Conservation (phyloP, 2,329 filamentous ascomycete species). For the Aspergillus tamarii region DNA sequence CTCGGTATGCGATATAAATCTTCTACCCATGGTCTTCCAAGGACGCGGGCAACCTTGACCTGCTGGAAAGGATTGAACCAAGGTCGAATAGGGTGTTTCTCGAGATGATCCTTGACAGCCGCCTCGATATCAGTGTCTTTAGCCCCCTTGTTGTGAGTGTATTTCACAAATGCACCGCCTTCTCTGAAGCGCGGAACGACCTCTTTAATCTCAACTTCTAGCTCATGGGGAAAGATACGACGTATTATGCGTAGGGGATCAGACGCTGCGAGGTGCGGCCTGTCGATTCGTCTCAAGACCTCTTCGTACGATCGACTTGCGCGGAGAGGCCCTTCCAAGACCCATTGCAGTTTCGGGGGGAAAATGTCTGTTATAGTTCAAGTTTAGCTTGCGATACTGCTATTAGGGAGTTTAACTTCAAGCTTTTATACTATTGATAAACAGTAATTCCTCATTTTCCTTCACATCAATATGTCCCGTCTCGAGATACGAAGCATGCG, state of each 20-base stretch:
- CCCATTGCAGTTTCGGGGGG: constrained; percentile 72
- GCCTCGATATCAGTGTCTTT: constrained; percentile 61
- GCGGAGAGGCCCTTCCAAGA: constrained; percentile 57
- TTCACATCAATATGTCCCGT: constrained; percentile 79
- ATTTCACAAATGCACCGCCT: constrained; percentile 91
- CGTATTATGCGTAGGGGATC: constrained; percentile 60
- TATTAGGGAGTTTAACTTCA: too few relatives aligned
- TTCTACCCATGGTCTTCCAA: constrained; percentile 89
- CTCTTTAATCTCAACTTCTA: constrained; percentile 73
- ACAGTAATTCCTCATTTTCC: constrained; percentile 80
- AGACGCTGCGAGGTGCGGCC: constrained; percentile 55
- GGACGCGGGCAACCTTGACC: constrained; percentile 73
- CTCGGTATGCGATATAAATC: constrained; percentile 85
- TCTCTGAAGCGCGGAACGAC: constrained; percentile 85
- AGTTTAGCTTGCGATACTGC: constrained; percentile 11
- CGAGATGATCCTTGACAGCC: constrained; percentile 65
- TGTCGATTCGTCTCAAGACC: constrained; percentile 56
- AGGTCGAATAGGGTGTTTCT: constrained; percentile 73
- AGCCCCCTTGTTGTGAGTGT: constrained; percentile 58
- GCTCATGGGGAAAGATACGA: constrained; percentile 64
- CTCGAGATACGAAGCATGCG: constrained; percentile 61
- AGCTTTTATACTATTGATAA: constrained; percentile 76
- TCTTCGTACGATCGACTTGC: constrained; percentile 50
- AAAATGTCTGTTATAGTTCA: constrained; percentile 68
- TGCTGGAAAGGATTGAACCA: constrained; percentile 85